phyloP scores from a whole-genome alignment of 208 protist species.

The Angomonas deanei region DNA sequence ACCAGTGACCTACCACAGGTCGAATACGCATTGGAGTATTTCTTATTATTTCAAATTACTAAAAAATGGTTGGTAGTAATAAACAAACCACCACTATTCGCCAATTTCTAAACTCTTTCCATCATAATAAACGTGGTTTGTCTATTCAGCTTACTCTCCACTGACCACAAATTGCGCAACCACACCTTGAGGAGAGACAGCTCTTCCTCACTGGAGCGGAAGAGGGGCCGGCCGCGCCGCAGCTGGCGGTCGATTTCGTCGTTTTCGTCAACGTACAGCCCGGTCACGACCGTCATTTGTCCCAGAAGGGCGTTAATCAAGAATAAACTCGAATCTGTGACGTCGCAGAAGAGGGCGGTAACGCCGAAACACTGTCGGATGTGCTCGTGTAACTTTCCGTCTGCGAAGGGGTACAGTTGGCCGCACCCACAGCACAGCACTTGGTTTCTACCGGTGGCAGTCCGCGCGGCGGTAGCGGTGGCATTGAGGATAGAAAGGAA shows the following conservation, averaged over 20 bases:
- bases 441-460: slow-evolving; percentile 23
- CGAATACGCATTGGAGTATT: no score
- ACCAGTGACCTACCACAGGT: no score
- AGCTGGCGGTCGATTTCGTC: slow-evolving; percentile 35
- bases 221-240: slow-evolving; percentile 23
- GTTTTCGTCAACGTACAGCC: slow-evolving; percentile 70
- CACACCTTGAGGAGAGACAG: slow-evolving; percentile 39
- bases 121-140: neutral
- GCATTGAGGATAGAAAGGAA: slow-evolving; percentile 32
- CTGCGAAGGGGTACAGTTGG: slow-evolving; percentile 27
- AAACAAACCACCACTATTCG: no score
- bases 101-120: neutral
- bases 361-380: slow-evolving; percentile 38
- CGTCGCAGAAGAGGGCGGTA: slow-evolving; percentile 48
- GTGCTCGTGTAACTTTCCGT: slow-evolving; percentile 33
- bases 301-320: slow-evolving; percentile 40
- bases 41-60: no score
- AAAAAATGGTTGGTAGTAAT: no score
- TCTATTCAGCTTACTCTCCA: slow-evolving; percentile 8
- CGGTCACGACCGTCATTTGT: slow-evolving; percentile 16
- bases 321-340: slow-evolving; percentile 24
- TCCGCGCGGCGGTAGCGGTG: slow-evolving; percentile 13
- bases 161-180: slow-evolving; percentile 60
- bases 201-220: slow-evolving; percentile 19
- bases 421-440: slow-evolving; percentile 63